Evolutionary conservation across 1,284 basidiomycete species (phyloP).

Genomic region (Ceratobasidium papillatum): DNA sequence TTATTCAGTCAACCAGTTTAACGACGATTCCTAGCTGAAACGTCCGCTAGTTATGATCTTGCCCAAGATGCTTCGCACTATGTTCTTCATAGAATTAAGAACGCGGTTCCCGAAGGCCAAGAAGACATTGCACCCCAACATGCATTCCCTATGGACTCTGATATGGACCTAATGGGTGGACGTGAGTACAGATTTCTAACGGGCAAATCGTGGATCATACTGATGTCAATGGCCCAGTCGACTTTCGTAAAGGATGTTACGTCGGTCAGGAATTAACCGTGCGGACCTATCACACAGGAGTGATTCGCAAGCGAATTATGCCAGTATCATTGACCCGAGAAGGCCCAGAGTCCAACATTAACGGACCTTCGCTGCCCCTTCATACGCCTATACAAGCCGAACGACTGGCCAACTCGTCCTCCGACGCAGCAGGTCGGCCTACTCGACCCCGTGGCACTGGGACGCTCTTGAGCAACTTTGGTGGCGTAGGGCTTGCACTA

Average conservation of each 20-base stretch:
- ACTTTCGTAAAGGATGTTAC: slow-evolving; percentile 98
- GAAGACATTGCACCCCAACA: slow-evolving; percentile 79
- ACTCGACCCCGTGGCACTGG: slow-evolving; percentile 68
- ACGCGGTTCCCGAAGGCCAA: slow-evolving; percentile 89
- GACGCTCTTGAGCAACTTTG: slow-evolving; percentile 63
- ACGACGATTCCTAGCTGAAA: slow-evolving; percentile 58
- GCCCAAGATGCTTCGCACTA: slow-evolving; percentile 65
- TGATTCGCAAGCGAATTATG: slow-evolving; percentile 89
- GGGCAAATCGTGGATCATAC: background rate
- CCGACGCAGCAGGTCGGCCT: slow-evolving; percentile 46
- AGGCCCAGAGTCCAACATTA: slow-evolving; percentile 16
- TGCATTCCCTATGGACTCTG: slow-evolving; percentile 92
- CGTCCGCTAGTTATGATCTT: slow-evolving; percentile 64
- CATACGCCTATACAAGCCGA: slow-evolving; percentile 37
- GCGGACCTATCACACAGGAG: slow-evolving; percentile 94
- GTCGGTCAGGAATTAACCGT: slow-evolving; percentile 98
- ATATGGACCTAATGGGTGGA: slow-evolving; percentile 92
- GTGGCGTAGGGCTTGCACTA: slow-evolving; percentile 72
- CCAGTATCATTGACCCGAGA: slow-evolving; percentile 66
- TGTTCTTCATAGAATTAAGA: slow-evolving; percentile 77
- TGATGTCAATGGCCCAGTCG: slow-evolving; percentile 65
- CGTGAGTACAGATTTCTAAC: slow-evolving; percentile 61
- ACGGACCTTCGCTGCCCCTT: slow-evolving; percentile 4
- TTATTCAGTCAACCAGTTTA: background rate
- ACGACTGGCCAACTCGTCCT: slow-evolving; percentile 37